phyloP scores from a whole-genome alignment of 2,329 filamentous ascomycete species.

The Ophioceras dolichostomum region DNA sequence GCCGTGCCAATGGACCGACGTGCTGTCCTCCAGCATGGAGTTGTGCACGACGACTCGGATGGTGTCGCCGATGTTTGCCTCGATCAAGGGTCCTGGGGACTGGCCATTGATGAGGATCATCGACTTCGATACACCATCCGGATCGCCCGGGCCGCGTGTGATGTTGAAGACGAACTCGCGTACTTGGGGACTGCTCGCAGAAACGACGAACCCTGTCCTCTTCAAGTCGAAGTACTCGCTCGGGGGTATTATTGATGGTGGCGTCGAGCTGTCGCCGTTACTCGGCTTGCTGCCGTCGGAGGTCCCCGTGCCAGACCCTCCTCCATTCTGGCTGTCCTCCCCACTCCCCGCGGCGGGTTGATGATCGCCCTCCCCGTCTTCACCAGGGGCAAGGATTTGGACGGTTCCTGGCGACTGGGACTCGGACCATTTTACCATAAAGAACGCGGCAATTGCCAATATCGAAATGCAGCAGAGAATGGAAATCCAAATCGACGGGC shows the following conservation, averaged over 20 bases:
- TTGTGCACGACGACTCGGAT: constrained; percentile 27
- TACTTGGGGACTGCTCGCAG: constrained; percentile 4
- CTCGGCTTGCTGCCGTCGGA: background rate
- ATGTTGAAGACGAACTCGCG: constrained; percentile 21
- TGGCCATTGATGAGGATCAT: constrained; percentile 27
- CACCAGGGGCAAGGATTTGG: no score
- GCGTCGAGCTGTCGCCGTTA: background rate
- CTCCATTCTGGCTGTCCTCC: background rate
- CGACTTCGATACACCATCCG: constrained; percentile 22
- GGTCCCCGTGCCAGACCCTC: background rate
- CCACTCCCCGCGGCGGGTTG: no score
- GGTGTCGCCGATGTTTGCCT: constrained; percentile 29
- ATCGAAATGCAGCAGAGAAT: no score
- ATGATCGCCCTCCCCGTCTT: no score
- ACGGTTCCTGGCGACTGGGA: no score
- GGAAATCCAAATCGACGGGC: no score
- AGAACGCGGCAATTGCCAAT: no score
- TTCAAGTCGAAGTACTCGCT: background rate
- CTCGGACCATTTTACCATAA: no score
- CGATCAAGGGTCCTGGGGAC: constrained; percentile 29
- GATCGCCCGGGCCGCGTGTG: constrained; percentile 16
- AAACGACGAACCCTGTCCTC: constrained; percentile 9
- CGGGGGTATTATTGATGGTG: background rate
- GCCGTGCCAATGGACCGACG: constrained; percentile 56
- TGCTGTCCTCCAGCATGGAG: constrained; percentile 21